These are phyloP conservation scores for Xylaria sp. DNA, from an alignment of 2,329 filamentous ascomycete species.

Conservation along the genomic window DNA sequence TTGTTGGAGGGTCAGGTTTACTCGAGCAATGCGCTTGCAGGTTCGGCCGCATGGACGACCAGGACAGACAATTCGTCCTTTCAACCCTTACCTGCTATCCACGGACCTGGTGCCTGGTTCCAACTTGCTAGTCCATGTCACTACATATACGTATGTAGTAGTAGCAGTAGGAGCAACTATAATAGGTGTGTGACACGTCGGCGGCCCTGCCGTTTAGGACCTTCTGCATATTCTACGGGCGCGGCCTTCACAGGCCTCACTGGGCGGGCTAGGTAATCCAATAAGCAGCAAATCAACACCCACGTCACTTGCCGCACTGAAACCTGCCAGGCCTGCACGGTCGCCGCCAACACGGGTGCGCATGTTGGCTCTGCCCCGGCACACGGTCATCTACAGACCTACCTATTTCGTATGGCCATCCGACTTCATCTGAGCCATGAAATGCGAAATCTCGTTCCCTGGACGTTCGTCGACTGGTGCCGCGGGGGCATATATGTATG, in stretches of 20 bases:
- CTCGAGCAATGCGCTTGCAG: neutral
- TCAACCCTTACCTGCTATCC: neutral
- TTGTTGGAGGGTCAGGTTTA: too few relatives aligned
- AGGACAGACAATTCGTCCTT: too few relatives aligned
- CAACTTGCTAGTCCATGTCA: too few relatives aligned
- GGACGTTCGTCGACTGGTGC: too few relatives aligned
- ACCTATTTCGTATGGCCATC: neutral
- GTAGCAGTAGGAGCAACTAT: too few relatives aligned
- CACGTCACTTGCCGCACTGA: slow-evolving; percentile 8
- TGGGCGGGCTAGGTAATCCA: neutral
- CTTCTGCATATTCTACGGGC: neutral
- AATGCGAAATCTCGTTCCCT: neutral
- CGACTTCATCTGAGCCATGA: neutral
- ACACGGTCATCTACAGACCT: neutral
- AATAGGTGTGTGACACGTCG: too few relatives aligned
- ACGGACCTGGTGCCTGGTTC: neutral
- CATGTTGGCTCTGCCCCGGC: slow-evolving; percentile 4
- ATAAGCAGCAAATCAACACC: slow-evolving; percentile 9
- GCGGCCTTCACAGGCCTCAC: neutral
- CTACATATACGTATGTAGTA: too few relatives aligned
- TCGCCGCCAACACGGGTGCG: slow-evolving; percentile 10
- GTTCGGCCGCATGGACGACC: neutral
- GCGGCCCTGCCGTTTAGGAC: neutral
- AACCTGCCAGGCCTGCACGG: neutral
- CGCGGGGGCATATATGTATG: too few relatives aligned